Conservation (phyloP, 2,329 filamentous ascomycete genomes). For the Aspergillus uvarum region DNA sequence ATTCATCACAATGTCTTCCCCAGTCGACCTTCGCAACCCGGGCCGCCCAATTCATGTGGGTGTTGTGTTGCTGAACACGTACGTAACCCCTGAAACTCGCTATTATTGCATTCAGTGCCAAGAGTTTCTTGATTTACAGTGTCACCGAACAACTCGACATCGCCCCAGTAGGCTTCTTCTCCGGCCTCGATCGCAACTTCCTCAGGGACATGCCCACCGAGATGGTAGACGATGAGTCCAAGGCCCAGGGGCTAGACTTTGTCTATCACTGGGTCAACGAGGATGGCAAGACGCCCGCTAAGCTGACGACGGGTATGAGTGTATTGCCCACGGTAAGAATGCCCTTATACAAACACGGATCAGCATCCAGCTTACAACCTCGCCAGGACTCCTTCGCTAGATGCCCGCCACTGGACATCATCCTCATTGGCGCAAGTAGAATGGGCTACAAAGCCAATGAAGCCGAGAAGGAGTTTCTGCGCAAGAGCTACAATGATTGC, state of each 20-base stretch:
- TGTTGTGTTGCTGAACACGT: constrained; percentile 1
- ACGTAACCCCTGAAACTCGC: background rate
- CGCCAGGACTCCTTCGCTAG: constrained; percentile 2
- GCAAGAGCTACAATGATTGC: background rate
- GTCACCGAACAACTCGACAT: constrained; percentile 5
- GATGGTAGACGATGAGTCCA: background rate
- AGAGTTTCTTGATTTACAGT: background rate
- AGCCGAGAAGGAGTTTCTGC: background rate
- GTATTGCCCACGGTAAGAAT: background rate
- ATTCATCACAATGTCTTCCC: background rate
- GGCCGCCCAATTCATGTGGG: constrained; percentile 3
- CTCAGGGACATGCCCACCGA: background rate
- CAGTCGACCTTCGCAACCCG: constrained; percentile 1
- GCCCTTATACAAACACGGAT: background rate
- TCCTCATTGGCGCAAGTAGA: background rate
- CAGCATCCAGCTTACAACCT: background rate
- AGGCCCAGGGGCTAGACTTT: background rate
- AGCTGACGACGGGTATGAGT: background rate
- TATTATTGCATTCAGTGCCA: too few relatives aligned
- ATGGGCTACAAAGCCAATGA: background rate
- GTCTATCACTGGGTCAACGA: constrained; percentile 5
- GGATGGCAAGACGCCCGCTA: background rate
- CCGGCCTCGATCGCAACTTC: background rate
- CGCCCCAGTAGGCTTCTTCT: constrained; percentile 2
- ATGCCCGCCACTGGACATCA: background rate